A percentile compares a stretch with the other conserved stretches of the same genome.
These are phyloP conservation scores for Cronartium quercuum DNA, from an alignment of 1,284 basidiomycete genomes.

Conservation along the genomic window DNA sequence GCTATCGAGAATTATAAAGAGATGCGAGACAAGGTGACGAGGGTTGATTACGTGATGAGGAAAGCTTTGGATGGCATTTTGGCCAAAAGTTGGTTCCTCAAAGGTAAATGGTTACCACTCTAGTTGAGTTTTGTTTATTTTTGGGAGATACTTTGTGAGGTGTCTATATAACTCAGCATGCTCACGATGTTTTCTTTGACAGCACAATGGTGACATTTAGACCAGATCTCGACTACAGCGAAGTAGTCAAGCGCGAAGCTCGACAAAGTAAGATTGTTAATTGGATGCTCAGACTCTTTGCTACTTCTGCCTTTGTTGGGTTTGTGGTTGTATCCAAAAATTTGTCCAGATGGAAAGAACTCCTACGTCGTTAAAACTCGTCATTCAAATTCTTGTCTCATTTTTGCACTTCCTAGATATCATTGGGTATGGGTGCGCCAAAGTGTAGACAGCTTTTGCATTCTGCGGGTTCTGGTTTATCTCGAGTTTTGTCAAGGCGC, in stretches of 20 bases:
- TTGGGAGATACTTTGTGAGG: conserved; percentile 51
- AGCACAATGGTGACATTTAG: conserved; percentile 38
- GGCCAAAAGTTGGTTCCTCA: conserved; percentile 28
- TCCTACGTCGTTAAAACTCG: neutral
- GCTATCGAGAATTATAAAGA: conserved; percentile 94
- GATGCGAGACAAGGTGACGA: conserved; percentile 16
- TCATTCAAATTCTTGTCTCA: too few species aligned
- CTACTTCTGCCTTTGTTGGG: conserved; percentile 15
- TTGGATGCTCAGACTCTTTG: conserved; percentile 15
- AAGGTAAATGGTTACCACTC: conserved; percentile 32
- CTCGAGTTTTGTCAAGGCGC: too few species aligned
- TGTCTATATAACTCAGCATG: neutral
- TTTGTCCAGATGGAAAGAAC: neutral
- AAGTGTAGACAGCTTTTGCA: too few species aligned
- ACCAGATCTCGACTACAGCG: conserved; percentile 32
- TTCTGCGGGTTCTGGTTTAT: too few species aligned
- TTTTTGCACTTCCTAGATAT: too few species aligned
- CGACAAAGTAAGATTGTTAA: conserved; percentile 27
- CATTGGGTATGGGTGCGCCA: too few species aligned
- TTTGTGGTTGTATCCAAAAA: neutral
- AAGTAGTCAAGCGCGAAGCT: conserved; percentile 20
- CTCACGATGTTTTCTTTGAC: neutral
- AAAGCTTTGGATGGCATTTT: conserved; percentile 26
- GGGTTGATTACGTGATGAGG: conserved; percentile 29
- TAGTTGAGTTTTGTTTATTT: conserved; percentile 45